A percentile compares a stretch with the other conserved stretches of the same genome.
Conservation (phyloP, 1,139 yeast genomes). For the Chernovozyma aurita region DNA sequence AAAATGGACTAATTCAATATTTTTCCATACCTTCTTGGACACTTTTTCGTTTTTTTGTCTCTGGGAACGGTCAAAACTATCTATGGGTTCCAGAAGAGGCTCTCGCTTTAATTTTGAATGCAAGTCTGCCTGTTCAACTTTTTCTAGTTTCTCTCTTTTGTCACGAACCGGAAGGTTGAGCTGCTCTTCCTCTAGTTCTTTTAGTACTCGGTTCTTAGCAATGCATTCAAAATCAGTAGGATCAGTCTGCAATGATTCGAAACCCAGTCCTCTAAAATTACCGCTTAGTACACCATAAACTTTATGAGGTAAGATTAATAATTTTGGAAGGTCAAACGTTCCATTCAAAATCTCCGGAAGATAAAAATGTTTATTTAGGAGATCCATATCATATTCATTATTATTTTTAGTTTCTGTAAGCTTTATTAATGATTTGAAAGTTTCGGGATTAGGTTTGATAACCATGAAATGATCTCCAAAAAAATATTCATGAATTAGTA, state of each 20-base stretch:
- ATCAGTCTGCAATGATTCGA: constrained; percentile 1
- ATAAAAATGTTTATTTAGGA: constrained; percentile 1
- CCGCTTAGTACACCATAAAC: constrained; percentile 5
- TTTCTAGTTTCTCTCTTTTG: neutral
- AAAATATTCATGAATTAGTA: neutral
- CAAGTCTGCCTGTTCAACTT: neutral
- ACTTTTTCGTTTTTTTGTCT: neutral
- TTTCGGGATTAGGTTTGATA: constrained; percentile 3
- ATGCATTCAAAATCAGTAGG: constrained; percentile 3
- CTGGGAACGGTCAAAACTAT: neutral
- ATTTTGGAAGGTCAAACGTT: neutral
- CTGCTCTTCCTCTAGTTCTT: neutral
- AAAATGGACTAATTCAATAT: constrained; percentile 3
- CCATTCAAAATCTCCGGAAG: neutral
- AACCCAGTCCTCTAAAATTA: constrained; percentile 1
- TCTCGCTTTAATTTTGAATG: neutral
- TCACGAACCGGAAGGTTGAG: too few relatives aligned
- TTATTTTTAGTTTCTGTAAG: neutral
- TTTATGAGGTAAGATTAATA: constrained; percentile 4
- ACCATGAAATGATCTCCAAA: constrained; percentile 8
- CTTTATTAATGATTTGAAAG: constrained; percentile 1
- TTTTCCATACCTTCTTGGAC: neutral
- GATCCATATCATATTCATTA: constrained; percentile 5
- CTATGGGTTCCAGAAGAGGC: neutral
- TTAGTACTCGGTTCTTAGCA: constrained; percentile 2